Evolutionary conservation across 176 grass and related monocot genomes (phyloP), one percentile per base, ranked within the genome.

Genomic region (Hyparrhenia diplandra): DNA sequence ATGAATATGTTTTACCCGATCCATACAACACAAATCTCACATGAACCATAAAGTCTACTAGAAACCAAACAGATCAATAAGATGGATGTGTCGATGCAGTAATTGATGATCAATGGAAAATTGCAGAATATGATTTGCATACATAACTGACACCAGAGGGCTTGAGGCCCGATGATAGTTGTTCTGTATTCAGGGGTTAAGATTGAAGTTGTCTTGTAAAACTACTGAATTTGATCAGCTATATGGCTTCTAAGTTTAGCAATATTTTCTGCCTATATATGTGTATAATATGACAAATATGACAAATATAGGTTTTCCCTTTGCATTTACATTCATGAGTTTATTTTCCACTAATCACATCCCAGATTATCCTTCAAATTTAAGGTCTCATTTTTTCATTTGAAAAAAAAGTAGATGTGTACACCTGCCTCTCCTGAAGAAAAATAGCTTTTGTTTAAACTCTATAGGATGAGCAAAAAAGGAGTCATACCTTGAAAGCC

Each of bases 401-500:
- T 58, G 30, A 23, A 18, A 73, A 75, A 52, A 21, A n/a, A 9
- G 8, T 1, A 23, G 29, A 64, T 60, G 45, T 54, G 10, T 13
- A 27, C 60, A 80, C 51, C 57, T 9, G 55, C 37, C 13, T 42
- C 13, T 37, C 45, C 32, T 10, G 54, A 62, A 75, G 41, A 13
- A 20, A 69, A 78, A 46, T 28, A 28, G 5, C 6, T 43, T 42
- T 5, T 12, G 25, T 60, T 18, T 55, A n/a, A n/a, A 55, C 51
- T 23, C 52, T 36, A 45, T 57, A 62, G 14, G 67, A 16, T 69
- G 10, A 61, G 75, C 2, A 10, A 70, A 79, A 1, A 1, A 49
- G 13, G 4, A 46, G 5, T 23, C n/a, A 74, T 91, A 94, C 95
- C 90, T 64, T 49, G 92, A 98, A 30, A 98, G 78, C 25, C 90